Base-by-base conservation (phyloP, 1,284 basidiomycete genomes). In the Coniferiporia sulphurascens region DNA sequence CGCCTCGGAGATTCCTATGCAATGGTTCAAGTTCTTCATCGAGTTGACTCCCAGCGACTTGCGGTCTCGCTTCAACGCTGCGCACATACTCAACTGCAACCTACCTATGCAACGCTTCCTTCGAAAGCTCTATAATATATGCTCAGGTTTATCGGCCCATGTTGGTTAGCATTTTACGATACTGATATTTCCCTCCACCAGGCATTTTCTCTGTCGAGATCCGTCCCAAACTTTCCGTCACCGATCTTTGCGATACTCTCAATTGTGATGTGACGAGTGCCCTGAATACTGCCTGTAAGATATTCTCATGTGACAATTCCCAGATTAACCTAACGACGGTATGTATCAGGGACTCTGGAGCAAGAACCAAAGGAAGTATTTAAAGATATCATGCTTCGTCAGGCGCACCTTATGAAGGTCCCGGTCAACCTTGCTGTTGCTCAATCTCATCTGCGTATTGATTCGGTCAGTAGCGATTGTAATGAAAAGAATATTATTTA, bases 41-140 rank as follows among this genome's bases (percentile, higher is more conserved):
- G 91, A 94, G 68, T 77, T 93, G 49, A 84, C 91, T 63, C 92
- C 93, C 6, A 71, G 71, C 38, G 87, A 91, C 64, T 77, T 91
- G 58, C 78, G 84, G 46, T 69, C 71, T 44, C 79, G 81, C 38
- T 83, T 87, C 68, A 68, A 75, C 60, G 83, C 75, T 1, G 76
- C 86, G 8, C 86, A 88, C 61, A 81, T 94, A 48, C 75, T 95
- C 55, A 93, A 92, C 64, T 84, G 90, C n/a, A 95, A 95, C 67
- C 75, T 79, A 4, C 75, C 86, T 56, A 86, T 88, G 0, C 81
- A 86, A 67, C 83, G 84, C 65, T 92, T 91, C 66, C 73, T 94
- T 52, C 82, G 88, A 55, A 80, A 91, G 60, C 69, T 93, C 52
- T 86, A 87, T 67, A 87, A 91, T 62, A 79, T 91, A 48, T 84